Percentiles rank a stretch among this genome's conserved stretches.
Evolutionary conservation across 768 basidiomycete species (phyloP).

Genomic region (Leccinellum luteum): DNA sequence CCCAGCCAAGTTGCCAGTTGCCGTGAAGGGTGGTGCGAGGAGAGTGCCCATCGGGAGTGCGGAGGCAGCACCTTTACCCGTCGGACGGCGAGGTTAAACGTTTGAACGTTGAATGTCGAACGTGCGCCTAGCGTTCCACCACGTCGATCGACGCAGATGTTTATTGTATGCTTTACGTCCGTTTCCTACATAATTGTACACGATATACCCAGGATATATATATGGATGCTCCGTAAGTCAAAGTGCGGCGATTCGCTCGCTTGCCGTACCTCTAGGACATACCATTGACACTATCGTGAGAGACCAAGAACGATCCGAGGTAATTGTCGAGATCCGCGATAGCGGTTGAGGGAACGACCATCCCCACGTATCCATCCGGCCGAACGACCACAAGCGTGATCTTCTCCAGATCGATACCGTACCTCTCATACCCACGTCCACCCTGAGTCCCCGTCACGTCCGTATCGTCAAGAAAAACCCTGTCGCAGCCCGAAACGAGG

Average conservation of each 20-base stretch:
- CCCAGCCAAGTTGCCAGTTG: conserved; percentile 31
- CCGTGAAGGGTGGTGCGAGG: conserved; percentile 51
- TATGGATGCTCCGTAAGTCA: background rate
- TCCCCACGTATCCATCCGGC: conserved; percentile 42
- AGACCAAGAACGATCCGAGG: conserved; percentile 45
- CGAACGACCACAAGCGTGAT: conserved; percentile 38
- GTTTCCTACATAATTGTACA: conserved; percentile 19
- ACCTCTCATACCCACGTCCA: conserved; percentile 34
- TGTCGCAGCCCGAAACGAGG: conserved; percentile 8
- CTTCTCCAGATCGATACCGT: conserved; percentile 29
- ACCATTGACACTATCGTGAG: background rate
- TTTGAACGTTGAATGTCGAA: no score
- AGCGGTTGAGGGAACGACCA: conserved; percentile 28
- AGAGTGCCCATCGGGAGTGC: conserved; percentile 66
- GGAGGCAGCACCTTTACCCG: conserved; percentile 52
- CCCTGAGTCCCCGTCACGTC: conserved; percentile 31
- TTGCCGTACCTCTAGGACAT: background rate
- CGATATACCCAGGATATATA: conserved; percentile 13
- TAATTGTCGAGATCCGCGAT: conserved; percentile 42
- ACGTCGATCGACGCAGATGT: conserved; percentile 4
- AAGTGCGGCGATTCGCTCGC: no score
- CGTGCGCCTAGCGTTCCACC: background rate
- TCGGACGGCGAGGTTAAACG: conserved; percentile 51
- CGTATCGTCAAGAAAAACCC: conserved; percentile 38
- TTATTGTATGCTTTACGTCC: conserved; percentile 14